Evolutionary conservation across 2,329 filamentous ascomycete genomes (phyloP).

Genomic region (Aspergillus arachidicola): DNA sequence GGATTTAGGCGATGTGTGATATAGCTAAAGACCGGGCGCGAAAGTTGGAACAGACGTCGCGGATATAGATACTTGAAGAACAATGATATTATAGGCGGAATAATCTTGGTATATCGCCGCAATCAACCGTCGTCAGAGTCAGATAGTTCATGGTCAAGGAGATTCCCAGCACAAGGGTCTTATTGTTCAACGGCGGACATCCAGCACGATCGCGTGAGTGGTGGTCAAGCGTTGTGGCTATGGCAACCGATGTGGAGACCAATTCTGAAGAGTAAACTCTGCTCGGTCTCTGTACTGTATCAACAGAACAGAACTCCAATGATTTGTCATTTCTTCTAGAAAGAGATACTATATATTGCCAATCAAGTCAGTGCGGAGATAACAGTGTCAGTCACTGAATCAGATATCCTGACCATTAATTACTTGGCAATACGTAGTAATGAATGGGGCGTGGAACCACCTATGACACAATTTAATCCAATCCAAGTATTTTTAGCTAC

Average conservation of each 20-base stretch:
- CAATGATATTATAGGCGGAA: background rate
- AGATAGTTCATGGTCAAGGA: background rate
- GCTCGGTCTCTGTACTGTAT: background rate
- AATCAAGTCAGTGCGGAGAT: background rate
- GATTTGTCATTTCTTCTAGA: background rate
- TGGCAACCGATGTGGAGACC: constrained; percentile 3
- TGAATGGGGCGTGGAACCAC: background rate
- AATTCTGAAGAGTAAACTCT: background rate
- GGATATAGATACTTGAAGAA: constrained; percentile 8
- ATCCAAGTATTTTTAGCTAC: background rate
- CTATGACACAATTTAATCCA: background rate
- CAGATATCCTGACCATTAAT: background rate
- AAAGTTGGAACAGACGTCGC: constrained; percentile 54
- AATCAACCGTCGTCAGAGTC: background rate
- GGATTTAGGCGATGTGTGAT: constrained; percentile 78
- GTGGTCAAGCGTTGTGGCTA: background rate
- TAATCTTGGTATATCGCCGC: background rate
- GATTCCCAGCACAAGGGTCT: background rate
- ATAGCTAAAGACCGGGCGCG: constrained; percentile 79
- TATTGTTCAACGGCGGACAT: background rate
- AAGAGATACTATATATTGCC: background rate
- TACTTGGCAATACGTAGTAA: background rate
- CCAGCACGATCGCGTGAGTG: background rate
- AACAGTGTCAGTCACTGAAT: background rate
- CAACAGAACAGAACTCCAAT: background rate